Conservation (phyloP, 352 stramenopile species). For the Globisporangium mamillatum region DNA sequence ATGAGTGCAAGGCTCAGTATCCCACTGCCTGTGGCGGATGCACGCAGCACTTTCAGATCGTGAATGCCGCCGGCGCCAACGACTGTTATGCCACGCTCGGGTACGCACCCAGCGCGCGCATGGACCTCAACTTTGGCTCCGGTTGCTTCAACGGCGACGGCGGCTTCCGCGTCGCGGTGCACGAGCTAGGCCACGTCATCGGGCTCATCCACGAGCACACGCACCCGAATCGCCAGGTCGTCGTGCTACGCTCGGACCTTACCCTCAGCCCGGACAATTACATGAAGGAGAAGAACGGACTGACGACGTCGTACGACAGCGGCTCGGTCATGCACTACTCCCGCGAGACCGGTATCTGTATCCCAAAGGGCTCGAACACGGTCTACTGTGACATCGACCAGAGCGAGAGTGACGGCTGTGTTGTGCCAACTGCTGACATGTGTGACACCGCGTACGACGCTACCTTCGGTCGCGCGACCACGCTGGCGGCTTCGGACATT, state of each 20-base stretch:
- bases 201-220: slow-evolving; percentile 49
- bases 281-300: slow-evolving; percentile 28
- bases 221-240: slow-evolving; percentile 39
- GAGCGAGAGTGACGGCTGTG: slow-evolving; percentile 23
- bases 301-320: slow-evolving; percentile 31
- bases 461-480: slow-evolving; percentile 15
- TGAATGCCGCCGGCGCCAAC: slow-evolving; percentile 21
- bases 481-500: slow-evolving; percentile 19
- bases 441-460: slow-evolving; percentile 12
- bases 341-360: slow-evolving; percentile 36
- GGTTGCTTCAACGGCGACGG: slow-evolving; percentile 43
- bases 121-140: slow-evolving; percentile 44
- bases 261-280: slow-evolving; percentile 55
- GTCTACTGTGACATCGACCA: slow-evolving; percentile 41
- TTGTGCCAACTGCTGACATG: slow-evolving; percentile 20
- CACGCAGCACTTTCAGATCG: slow-evolving; percentile 34
- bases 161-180: slow-evolving; percentile 33
- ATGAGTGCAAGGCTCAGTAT: slow-evolving; percentile 28
- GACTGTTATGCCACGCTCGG: slow-evolving; percentile 45
- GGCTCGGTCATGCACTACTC: slow-evolving; percentile 50
- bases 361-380: slow-evolving; percentile 27
- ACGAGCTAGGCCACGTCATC: slow-evolving; percentile 45
- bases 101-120: slow-evolving; percentile 32
- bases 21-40: slow-evolving; percentile 36
- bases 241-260: slow-evolving; percentile 38